Percentiles rank a stretch among this genome's conserved stretches.
Evolutionary conservation across 2,329 filamentous ascomycete genomes (phyloP).

Genomic region (Fusarium udum): DNA sequence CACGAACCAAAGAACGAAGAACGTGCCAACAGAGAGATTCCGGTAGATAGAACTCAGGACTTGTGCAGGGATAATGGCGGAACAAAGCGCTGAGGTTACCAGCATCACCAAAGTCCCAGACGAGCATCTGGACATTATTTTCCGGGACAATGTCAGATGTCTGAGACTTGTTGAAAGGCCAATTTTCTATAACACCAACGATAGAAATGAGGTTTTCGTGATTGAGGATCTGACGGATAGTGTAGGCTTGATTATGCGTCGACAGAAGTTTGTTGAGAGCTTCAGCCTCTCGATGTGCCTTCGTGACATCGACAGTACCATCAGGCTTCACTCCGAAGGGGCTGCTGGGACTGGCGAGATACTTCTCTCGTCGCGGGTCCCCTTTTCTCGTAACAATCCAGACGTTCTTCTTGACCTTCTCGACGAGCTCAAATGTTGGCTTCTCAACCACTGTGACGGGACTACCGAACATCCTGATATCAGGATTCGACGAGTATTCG

Average conservation of each 20-base stretch:
- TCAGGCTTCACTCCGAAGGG: conserved; percentile 14
- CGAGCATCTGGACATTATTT: conserved; percentile 46
- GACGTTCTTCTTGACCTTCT: conserved; percentile 41
- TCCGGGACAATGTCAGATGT: conserved; percentile 16
- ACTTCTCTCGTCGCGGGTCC: conserved; percentile 46
- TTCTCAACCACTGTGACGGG: neutral
- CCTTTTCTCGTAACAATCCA: conserved; percentile 46
- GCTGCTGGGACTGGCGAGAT: conserved; percentile 45
- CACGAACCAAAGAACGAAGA: conserved; percentile 56
- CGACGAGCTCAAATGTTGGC: conserved; percentile 45
- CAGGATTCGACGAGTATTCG: neutral
- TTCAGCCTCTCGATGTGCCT: conserved; percentile 31
- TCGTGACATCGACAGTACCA: neutral
- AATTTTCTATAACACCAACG: conserved; percentile 48
- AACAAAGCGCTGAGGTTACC: conserved; percentile 58
- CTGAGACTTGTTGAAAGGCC: conserved; percentile 23
- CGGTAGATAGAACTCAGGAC: conserved; percentile 52
- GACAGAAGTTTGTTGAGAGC: conserved; percentile 37
- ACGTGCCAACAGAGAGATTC: conserved; percentile 68
- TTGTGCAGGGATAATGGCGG: conserved; percentile 35
- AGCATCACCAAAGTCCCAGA: conserved; percentile 64
- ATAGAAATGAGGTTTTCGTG: conserved; percentile 61
- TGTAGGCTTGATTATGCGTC: conserved; percentile 42
- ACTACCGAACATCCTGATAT: neutral
- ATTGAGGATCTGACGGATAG: conserved; percentile 53